Conservation (phyloP, 1,284 basidiomycete species). For the Trichosporon ovoides region DNA sequence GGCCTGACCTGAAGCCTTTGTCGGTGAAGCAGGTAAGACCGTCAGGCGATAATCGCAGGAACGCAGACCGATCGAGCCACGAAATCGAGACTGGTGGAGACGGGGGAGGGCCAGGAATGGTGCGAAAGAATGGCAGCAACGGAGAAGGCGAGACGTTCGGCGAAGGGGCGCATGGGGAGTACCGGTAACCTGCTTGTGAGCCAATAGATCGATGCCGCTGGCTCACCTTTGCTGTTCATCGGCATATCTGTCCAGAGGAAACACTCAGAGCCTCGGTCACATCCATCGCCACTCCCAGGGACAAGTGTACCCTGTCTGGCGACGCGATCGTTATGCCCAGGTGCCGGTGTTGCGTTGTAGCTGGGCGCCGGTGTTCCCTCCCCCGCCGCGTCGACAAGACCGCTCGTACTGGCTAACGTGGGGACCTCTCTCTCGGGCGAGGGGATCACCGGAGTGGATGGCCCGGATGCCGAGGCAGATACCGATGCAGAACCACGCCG, state of each 20-base stretch:
- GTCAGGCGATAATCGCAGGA: slow-evolving; percentile 71
- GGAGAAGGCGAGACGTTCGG: slow-evolving; percentile 35
- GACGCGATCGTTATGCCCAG: slow-evolving; percentile 15
- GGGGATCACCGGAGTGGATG: not conserved
- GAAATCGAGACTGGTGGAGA: slow-evolving; percentile 45
- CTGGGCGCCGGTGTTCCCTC: slow-evolving; percentile 1
- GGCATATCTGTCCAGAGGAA: slow-evolving; percentile 45
- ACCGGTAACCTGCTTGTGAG: slow-evolving; percentile 44
- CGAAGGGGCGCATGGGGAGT: slow-evolving; percentile 49
- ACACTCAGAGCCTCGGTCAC: slow-evolving; percentile 40
- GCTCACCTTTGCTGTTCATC: slow-evolving; percentile 43
- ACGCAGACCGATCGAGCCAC: slow-evolving; percentile 53
- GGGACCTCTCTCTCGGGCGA: not conserved
- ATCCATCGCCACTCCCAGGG: slow-evolving; percentile 37
- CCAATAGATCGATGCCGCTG: not conserved
- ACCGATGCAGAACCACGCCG: not conserved
- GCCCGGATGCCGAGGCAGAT: not conserved
- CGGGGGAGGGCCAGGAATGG: slow-evolving; percentile 36
- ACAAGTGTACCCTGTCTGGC: slow-evolving; percentile 26
- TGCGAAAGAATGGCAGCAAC: slow-evolving; percentile 42
- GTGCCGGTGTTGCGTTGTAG: slow-evolving; percentile 23
- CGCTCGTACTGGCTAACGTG: not conserved
- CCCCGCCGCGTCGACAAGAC: not conserved
- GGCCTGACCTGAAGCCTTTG: slow-evolving; percentile 82
- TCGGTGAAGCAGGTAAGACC: slow-evolving; percentile 72